Conservation (phyloP, 2,329 filamentous ascomycete species). For the Aquanectria penicillioides region DNA sequence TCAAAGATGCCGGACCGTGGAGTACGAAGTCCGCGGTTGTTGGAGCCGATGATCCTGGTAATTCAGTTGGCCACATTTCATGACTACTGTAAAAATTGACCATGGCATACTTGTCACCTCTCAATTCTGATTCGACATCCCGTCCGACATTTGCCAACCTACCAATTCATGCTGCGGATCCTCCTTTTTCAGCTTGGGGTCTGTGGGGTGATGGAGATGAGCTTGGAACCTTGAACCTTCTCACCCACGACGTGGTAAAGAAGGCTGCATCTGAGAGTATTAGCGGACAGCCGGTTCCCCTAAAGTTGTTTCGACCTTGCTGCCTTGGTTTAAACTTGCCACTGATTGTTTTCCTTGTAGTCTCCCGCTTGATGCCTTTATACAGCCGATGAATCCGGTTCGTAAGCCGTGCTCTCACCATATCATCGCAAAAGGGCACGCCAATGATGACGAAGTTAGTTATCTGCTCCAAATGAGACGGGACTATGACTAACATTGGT, state of each 20-base stretch:
- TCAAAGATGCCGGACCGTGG: no score
- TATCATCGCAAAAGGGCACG: neutral
- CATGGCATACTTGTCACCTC: no score
- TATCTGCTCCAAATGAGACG: neutral
- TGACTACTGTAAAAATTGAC: no score
- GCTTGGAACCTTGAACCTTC: conserved; percentile 6
- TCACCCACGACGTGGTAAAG: neutral
- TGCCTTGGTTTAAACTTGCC: no score
- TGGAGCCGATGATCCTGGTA: no score
- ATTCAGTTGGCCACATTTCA: no score
- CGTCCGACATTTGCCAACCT: neutral
- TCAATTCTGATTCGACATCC: no score
- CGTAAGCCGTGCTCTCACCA: neutral
- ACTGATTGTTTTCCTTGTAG: no score
- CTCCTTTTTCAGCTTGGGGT: conserved; percentile 1
- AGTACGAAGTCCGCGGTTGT: no score
- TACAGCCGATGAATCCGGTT: conserved; percentile 3
- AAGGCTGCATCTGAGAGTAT: neutral
- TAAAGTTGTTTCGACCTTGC: neutral
- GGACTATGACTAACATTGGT: no score
- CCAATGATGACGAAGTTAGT: neutral
- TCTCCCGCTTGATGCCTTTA: neutral
- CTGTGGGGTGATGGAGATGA: neutral
- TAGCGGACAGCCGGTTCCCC: neutral
- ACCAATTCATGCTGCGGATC: neutral